phyloP scores from a whole-genome alignment of 2,329 filamentous ascomycete genomes.

The Westerdykella aurantiaca region DNA sequence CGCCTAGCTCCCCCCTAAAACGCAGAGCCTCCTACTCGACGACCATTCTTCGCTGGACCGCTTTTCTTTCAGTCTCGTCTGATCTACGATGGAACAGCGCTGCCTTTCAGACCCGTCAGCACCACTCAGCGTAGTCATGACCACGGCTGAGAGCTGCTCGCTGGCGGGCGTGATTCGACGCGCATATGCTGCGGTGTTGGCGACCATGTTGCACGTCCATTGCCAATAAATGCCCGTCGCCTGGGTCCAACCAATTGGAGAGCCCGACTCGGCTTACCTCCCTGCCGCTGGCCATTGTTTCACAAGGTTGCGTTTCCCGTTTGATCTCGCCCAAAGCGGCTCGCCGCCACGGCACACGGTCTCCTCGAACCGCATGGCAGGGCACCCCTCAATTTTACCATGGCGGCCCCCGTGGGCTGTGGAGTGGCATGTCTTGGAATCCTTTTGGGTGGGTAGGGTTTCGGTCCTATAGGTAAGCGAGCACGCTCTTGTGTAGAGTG shows the following conservation, averaged over 20 bases:
- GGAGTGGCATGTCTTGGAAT: no score
- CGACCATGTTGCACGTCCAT: conserved; percentile 13
- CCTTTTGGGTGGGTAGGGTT: no score
- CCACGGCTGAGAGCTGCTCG: conserved; percentile 7
- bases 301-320: conserved; percentile 11
- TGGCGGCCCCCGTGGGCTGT: no score
- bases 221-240: conserved; percentile 22
- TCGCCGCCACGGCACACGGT: neutral
- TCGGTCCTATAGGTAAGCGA: no score
- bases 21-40: no score
- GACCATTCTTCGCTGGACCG: no score
- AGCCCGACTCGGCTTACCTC: neutral
- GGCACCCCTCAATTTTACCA: no score
- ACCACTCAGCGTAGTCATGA: conserved; percentile 8
- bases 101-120: conserved; percentile 4
- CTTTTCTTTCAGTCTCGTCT: conserved; percentile 1
- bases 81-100: conserved; percentile 6
- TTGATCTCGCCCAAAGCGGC: conserved; percentile 25
- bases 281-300: conserved; percentile 1
- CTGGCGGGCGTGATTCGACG: conserved; percentile 5
- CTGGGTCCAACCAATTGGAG: conserved; percentile 19
- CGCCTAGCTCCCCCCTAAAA: neutral
- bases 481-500: no score
- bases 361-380: neutral
- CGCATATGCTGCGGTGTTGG: conserved; percentile 5